phyloP scores from a whole-genome alignment of 495 filamentous ascomycete genomes.

The Neurospora sp. region DNA sequence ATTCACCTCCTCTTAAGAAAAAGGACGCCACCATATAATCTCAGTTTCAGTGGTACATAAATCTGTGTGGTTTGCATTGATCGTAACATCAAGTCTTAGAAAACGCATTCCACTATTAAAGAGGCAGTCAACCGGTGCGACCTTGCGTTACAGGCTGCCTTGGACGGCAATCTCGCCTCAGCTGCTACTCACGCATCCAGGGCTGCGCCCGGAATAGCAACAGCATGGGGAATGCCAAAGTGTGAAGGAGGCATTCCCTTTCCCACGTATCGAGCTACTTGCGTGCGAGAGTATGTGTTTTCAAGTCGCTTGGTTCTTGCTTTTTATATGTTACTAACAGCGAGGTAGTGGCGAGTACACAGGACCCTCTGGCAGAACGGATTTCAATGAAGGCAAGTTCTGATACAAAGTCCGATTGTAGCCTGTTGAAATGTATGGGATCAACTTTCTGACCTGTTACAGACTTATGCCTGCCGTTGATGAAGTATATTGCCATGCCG shows the following conservation, averaged over 20 bases:
- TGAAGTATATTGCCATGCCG: constrained; percentile 31
- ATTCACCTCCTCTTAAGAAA: not conserved
- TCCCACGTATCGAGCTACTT: constrained; percentile 47
- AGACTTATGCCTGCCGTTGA: constrained; percentile 38
- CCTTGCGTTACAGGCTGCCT: not conserved
- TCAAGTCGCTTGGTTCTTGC: constrained; percentile 11
- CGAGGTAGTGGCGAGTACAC: constrained; percentile 19
- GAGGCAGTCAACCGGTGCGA: not conserved
- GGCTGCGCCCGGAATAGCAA: not conserved
- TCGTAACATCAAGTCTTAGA: not conserved
- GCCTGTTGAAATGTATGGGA: not conserved
- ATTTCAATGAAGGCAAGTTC: constrained; percentile 39
- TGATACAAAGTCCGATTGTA: not conserved
- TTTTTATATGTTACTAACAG: constrained; percentile 3
- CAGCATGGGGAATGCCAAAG: constrained; percentile 37
- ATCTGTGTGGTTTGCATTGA: not conserved
- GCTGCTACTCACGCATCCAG: not conserved
- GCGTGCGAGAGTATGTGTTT: constrained; percentile 33
- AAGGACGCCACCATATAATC: not conserved
- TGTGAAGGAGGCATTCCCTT: constrained; percentile 38
- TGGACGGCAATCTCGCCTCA: not conserved
- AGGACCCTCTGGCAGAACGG: constrained; percentile 15
- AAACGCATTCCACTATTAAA: not conserved
- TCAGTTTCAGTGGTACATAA: not conserved
- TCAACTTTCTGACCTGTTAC: constrained; percentile 4